A percentile compares a stretch with the other conserved stretches of the same genome.
phyloP scores from a whole-genome alignment of 352 stramenopile genomes.

The Globisporangium cystogenes region DNA sequence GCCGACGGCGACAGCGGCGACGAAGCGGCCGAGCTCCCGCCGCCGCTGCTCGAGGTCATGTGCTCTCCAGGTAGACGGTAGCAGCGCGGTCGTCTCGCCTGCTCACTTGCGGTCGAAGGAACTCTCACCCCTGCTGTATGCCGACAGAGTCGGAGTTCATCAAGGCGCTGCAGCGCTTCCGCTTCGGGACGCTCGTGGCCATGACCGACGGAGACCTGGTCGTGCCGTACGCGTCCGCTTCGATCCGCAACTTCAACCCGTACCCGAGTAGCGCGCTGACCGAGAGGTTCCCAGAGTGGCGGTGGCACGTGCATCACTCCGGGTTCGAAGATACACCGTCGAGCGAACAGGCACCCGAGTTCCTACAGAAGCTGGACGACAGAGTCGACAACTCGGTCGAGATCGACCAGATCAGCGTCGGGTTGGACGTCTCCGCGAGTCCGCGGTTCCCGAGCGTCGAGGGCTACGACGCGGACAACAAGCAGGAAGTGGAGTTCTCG shows the following conservation, averaged over 20 bases:
- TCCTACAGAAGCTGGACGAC: slow-evolving; percentile 30
- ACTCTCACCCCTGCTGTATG: too few species aligned
- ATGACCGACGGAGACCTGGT: slow-evolving; percentile 76
- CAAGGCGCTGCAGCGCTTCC: slow-evolving; percentile 45
- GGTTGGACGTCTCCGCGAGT: slow-evolving; percentile 6
- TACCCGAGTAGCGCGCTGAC: slow-evolving; percentile 51
- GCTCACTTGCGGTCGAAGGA: too few species aligned
- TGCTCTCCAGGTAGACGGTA: slow-evolving; percentile 26
- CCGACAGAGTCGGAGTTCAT: slow-evolving; percentile 41
- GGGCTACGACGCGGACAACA: slow-evolving; percentile 64
- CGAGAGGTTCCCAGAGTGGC: slow-evolving; percentile 51
- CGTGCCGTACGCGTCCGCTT: slow-evolving; percentile 65
- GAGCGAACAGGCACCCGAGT: slow-evolving; percentile 7
- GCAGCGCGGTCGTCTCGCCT: neutral
- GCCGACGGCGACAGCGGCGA: neutral
- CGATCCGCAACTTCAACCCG: slow-evolving; percentile 65
- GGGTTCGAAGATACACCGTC: slow-evolving; percentile 28
- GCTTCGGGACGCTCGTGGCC: slow-evolving; percentile 56
- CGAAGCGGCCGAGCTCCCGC: neutral
- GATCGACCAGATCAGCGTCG: slow-evolving; percentile 10
- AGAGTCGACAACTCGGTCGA: slow-evolving; percentile 40
- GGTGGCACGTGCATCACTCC: slow-evolving; percentile 66
- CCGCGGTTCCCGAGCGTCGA: slow-evolving; percentile 46
- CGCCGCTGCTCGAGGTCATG: slow-evolving; percentile 59
- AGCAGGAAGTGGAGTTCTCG: slow-evolving; percentile 73